Evolutionary conservation across 257 asterid species (phyloP).

Genomic region (Fraxinus quadrangulata): DNA sequence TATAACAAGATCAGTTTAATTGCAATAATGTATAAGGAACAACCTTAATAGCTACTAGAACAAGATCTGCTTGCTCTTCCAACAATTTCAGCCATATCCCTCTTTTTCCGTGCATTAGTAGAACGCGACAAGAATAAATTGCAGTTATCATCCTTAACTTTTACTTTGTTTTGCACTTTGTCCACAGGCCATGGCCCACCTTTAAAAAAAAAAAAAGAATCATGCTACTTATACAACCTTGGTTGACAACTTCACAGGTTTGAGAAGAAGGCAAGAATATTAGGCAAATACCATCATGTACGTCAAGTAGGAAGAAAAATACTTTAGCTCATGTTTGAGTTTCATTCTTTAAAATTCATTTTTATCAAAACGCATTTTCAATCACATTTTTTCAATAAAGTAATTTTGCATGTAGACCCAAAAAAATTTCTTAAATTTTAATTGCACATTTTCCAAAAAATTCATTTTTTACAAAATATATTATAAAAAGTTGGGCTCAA

Average conservation of each 20-base stretch:
- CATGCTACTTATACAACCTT: too few relatives aligned
- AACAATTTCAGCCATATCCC: conserved; percentile 42
- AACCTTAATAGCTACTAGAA: conserved; percentile 46
- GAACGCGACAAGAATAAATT: background rate
- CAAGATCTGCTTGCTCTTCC: conserved; percentile 41
- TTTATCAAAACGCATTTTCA: too few relatives aligned
- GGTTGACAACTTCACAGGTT: too few relatives aligned
- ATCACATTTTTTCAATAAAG: too few relatives aligned
- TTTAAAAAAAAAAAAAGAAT: too few relatives aligned
- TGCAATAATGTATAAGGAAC: background rate
- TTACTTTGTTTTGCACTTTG: too few relatives aligned
- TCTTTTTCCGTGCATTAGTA: conserved; percentile 32
- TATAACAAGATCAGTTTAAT: background rate
- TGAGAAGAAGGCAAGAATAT: background rate
- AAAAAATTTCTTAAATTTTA: too few relatives aligned
- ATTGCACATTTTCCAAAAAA: too few relatives aligned
- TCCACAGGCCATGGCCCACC: too few relatives aligned
- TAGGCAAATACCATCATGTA: conserved; percentile 9
- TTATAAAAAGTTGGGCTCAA: too few relatives aligned
- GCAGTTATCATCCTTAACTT: background rate
- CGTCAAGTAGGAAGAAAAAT: conserved; percentile 16
- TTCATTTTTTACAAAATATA: too few relatives aligned
- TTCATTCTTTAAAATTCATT: background rate
- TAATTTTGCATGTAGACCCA: too few relatives aligned
- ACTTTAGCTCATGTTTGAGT: background rate